Evolutionary conservation across 23 red algal genomes (phyloP), one percentile per base, ranked within the genome.

Genomic region (Gracilariopsis chorda): DNA sequence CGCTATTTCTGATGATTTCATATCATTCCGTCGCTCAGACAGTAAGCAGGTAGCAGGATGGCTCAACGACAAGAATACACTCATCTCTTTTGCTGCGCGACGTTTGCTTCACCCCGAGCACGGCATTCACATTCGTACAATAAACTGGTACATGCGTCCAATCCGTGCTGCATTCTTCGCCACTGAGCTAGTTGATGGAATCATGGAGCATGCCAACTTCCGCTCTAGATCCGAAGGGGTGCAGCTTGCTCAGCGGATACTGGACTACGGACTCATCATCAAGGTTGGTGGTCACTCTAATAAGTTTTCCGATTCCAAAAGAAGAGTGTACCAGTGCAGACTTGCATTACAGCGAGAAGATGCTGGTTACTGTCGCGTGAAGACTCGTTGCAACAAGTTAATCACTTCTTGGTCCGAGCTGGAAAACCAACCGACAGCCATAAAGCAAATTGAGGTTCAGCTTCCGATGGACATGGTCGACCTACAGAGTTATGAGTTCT

Each of bases 401-500:
- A 58, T 88, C 46, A 91, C 36, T 16, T 77, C 32, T 41, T 91
- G 88, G 88, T n/a, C 61, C 20, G 47, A 67, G 41, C 33, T 82
- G 48, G 45, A 21, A 19, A 25, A 52, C 17, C 42, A 51, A 10
- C 44, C 42, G 4, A 45, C 25, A 8, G 53, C 77, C 32, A 61
- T 91, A 10, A 76, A 69, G 40, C 74, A 82, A 43, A 91, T 86
- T 51, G 70, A 87, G 55, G 67, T 94, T 17, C 80, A 80, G 35
- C 45, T 94, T 24, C 65, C 80, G 51, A 79, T 84, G 79, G 91
- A 94, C 51, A 67, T 86, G 71, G 36, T 87, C 52, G 91, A 94
- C 48, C 55, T 94, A 47, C 91, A 94, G 40, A 85, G 91, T 52
- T 65, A 76, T 58, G 81, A 86, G 52, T 94, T 94, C 55, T 94